Evolutionary conservation across 1,139 yeast species (phyloP).

Genomic region (Suhomyces kunorum): DNA sequence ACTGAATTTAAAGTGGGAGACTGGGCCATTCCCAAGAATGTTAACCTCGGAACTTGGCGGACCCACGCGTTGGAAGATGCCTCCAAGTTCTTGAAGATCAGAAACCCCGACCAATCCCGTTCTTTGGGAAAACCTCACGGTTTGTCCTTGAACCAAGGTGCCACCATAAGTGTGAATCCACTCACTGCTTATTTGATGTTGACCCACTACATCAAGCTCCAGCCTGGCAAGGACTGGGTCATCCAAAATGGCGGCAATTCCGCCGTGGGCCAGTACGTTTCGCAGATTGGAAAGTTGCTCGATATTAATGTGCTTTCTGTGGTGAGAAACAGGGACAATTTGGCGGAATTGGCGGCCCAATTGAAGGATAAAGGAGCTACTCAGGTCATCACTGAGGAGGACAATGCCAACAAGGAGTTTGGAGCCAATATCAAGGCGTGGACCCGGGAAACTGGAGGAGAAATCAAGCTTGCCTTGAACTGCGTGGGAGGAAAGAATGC

Average conservation of each 20-base stretch:
- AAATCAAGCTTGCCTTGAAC: conserved; percentile 77
- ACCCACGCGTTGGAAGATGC: conserved; percentile 66
- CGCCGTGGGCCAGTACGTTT: conserved; percentile 92
- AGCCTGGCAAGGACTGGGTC: conserved; percentile 80
- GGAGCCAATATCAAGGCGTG: conserved; percentile 61
- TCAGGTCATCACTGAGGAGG: conserved; percentile 85
- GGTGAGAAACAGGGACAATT: conserved; percentile 79
- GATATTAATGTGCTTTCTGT: conserved; percentile 86
- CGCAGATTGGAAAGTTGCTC: conserved; percentile 77
- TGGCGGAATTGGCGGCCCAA: conserved; percentile 63
- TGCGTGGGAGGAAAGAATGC: conserved; percentile 92
- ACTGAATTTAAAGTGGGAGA: conserved; percentile 64
- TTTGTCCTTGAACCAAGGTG: conserved; percentile 66
- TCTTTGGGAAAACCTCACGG: conserved; percentile 40
- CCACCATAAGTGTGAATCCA: conserved; percentile 90
- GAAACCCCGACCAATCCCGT: conserved; percentile 39
- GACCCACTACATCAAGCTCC: conserved; percentile 62
- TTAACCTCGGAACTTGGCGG: conserved; percentile 95
- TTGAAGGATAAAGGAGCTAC: conserved; percentile 74
- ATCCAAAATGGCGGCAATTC: conserved; percentile 97
- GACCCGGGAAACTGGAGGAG: conserved; percentile 56
- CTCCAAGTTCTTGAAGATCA: conserved; percentile 54
- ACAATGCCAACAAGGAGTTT: conserved; percentile 68
- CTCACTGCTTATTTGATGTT: conserved; percentile 90
- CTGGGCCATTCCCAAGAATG: conserved; percentile 85